Percentiles rank a stretch among this genome's conserved stretches.
phyloP scores from a whole-genome alignment of 2,329 filamentous ascomycete species.

The Mollisiaceae sp. region DNA sequence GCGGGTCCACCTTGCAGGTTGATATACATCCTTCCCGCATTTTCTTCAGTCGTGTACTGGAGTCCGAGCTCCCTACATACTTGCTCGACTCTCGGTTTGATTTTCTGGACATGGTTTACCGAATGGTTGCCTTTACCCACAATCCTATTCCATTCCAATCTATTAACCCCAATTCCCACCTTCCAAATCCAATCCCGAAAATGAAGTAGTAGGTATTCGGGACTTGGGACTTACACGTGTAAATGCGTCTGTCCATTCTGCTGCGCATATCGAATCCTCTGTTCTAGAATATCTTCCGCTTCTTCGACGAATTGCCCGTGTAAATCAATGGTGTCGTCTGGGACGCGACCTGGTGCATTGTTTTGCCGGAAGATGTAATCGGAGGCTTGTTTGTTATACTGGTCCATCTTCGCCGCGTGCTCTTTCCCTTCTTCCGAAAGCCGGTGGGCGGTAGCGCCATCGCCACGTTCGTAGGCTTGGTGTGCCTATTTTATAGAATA shows the following conservation, averaged over 20 bases:
- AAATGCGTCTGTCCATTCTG: slow-evolving; percentile 78
- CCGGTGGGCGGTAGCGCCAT: slow-evolving; percentile 82
- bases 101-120: slow-evolving; percentile 81
- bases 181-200: not conserved
- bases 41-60: slow-evolving; percentile 84
- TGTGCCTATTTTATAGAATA: slow-evolving; percentile 58
- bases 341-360: slow-evolving; percentile 77
- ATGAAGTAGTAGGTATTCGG: not conserved
- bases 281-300: slow-evolving; percentile 87
- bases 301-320: slow-evolving; percentile 96
- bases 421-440: slow-evolving; percentile 84
- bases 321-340: slow-evolving; percentile 85
- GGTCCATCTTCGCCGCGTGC: slow-evolving; percentile 83
- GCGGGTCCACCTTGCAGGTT: slow-evolving; percentile 78
- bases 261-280: slow-evolving; percentile 80
- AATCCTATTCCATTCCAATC: slow-evolving; percentile 56
- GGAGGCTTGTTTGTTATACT: slow-evolving; percentile 88
- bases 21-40: slow-evolving; percentile 87
- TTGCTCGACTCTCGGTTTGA: slow-evolving; percentile 93
- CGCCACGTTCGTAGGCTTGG: slow-evolving; percentile 81
- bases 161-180: not conserved
- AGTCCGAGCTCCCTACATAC: slow-evolving; percentile 84
- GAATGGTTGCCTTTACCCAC: slow-evolving; percentile 96
- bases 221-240: slow-evolving; percentile 66
- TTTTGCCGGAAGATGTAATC: slow-evolving; percentile 97